Conservation (phyloP, 78 protist species). For the Dictyostelium capitatum region DNA sequence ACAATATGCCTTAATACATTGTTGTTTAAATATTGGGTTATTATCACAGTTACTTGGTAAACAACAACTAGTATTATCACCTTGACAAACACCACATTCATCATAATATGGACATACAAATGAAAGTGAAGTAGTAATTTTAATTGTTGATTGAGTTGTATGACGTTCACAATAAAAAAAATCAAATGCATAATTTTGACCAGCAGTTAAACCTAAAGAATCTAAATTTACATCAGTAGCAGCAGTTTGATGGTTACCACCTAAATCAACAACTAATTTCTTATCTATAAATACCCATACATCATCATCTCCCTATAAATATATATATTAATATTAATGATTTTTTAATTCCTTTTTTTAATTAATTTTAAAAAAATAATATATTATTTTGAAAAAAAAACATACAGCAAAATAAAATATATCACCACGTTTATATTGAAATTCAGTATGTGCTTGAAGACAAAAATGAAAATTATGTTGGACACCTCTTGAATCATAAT, state of each 20-base stretch:
- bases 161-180: slow-evolving; percentile 57
- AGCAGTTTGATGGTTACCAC: slow-evolving; percentile 39
- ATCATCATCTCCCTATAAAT: slow-evolving; percentile 57
- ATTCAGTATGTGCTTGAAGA: slow-evolving; percentile 10
- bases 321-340: too few relatives aligned
- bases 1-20: background rate
- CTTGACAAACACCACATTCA: slow-evolving; percentile 63
- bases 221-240: background rate
- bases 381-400: background rate
- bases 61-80: slow-evolving; percentile 19
- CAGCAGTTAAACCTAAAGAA: background rate
- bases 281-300: slow-evolving; percentile 63
- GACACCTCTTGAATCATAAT: background rate
- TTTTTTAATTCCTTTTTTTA: background rate
- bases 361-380: too few relatives aligned
- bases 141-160: slow-evolving; percentile 27
- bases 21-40: background rate
- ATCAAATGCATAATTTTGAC: slow-evolving; percentile 12
- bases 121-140: background rate
- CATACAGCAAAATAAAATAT: slow-evolving; percentile 27
- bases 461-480: slow-evolving; percentile 56
- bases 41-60: background rate
- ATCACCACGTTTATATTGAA: slow-evolving; percentile 17
- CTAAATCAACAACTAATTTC: slow-evolving; percentile 59
- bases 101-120: slow-evolving; percentile 30